phyloP scores from a whole-genome alignment of 148 eudicot genomes.

The Fagopyrum esculentum region DNA sequence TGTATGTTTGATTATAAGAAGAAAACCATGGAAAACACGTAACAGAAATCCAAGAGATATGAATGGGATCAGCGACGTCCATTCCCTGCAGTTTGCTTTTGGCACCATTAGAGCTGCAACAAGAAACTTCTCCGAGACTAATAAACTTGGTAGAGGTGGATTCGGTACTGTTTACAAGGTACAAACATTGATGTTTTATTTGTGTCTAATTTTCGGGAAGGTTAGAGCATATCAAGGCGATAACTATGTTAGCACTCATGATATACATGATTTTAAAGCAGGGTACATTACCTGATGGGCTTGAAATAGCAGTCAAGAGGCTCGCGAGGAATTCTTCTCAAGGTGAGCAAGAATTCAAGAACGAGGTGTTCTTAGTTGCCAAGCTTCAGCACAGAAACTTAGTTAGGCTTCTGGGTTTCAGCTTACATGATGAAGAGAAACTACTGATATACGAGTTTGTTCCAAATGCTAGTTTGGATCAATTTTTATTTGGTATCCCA shows the following conservation, averaged over 20 bases:
- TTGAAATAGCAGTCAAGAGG: background rate
- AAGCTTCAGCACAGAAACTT: conserved; percentile 43
- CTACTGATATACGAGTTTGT: conserved; percentile 39
- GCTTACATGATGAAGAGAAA: conserved; percentile 32
- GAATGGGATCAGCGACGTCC: background rate
- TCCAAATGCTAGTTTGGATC: conserved; percentile 33
- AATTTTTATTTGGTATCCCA: conserved; percentile 20
- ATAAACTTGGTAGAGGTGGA: background rate
- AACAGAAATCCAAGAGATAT: background rate
- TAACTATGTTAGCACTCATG: background rate
- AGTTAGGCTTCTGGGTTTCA: conserved; percentile 40
- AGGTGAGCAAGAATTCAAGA: conserved; percentile 26
- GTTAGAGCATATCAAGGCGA: no score
- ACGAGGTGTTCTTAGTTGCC: conserved; percentile 32
- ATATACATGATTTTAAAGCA: background rate
- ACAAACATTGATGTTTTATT: no score
- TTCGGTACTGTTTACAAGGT: background rate
- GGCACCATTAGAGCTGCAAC: background rate
- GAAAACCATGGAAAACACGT: background rate
- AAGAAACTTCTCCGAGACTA: background rate
- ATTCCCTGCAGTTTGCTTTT: background rate
- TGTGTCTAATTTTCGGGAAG: no score
- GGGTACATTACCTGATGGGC: background rate
- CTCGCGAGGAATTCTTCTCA: conserved; percentile 19
- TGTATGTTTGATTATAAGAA: background rate